Evolutionary conservation across 805 yeast species (phyloP), one percentile per base, ranked within the genome.

Genomic region (Clavispora fructus): DNA sequence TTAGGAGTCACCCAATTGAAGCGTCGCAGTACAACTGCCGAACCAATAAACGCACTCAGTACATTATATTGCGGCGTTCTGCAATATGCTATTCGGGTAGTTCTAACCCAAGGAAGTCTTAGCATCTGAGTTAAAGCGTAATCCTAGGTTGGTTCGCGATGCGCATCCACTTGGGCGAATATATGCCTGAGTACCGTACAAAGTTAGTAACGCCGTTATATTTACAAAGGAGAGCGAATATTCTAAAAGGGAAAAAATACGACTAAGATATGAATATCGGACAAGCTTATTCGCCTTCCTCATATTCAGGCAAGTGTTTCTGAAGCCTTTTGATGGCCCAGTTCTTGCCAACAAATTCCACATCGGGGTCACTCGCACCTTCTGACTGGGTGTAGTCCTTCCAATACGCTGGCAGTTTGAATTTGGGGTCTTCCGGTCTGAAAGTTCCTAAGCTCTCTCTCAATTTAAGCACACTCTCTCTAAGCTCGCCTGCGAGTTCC

Each of bases 251-350:
- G n/a, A 19, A 11, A 37, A 23, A 23, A 37, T 5, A 35, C 13
- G 13, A 35, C n/a, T 12, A n/a, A 16, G 37, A 33, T 16, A 16
- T 16, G 37, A 31, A 14, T 16, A 33, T 33, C 13, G 35, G 23
- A 19, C 23, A 32, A n/a, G 27, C 8, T 13, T 37, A 26, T 9
- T 37, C 48, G 39, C 43, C 47, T 17, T 53, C 55, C 26, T 51
- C 50, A 40, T 49, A 52, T 27, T 54, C 58, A 1, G 55, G 71
- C 42, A 72, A 58, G 58, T 71, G 75, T 45, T 71, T 71, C 60
- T 87, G 95, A 40, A 82, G 74, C 55, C 89, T 73, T 60, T 78
- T 79, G 33, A 86, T 77, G 1, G 95, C 95, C 94, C 95, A 87
- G 60, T 87, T 87, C 58, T 81, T 68, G 2, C 96, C 96, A 26